These are phyloP conservation scores for Dipteronia dyeriana DNA, from an alignment of 345 rosid genomes.

Conservation along the genomic window DNA sequence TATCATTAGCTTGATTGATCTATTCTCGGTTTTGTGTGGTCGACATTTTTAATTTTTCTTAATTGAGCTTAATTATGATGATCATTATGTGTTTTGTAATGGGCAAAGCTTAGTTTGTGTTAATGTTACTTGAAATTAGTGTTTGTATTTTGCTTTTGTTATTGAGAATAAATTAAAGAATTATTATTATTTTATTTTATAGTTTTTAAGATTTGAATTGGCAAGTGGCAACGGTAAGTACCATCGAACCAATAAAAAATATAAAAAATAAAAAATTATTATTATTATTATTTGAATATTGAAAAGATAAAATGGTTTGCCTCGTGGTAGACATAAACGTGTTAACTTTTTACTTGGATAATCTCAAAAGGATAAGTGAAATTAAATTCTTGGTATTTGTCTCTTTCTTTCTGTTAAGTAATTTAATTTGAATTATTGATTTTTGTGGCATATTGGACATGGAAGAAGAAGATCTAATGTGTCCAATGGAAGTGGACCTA, in stretches of 20 bases:
- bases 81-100: neutral
- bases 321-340: neutral
- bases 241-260: no score
- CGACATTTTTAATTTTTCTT: neutral
- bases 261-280: no score
- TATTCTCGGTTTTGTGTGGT: no score
- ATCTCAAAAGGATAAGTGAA: neutral
- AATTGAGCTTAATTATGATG: neutral
- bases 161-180: conserved; percentile 12
- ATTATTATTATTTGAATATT: no score
- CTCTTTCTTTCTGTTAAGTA: neutral
- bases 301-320: neutral
- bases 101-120: neutral
- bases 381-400: neutral
- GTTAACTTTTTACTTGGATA: neutral
- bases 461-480: neutral
- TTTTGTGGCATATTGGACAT: neutral
- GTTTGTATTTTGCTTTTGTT: conserved; percentile 2
- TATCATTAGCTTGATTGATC: conserved; percentile 27
- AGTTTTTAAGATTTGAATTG: no score
- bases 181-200: neutral
- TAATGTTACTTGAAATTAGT: neutral
- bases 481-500: neutral
- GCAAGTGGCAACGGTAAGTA: no score
- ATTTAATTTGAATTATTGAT: neutral